Percentiles rank a stretch among this genome's conserved stretches.
Evolutionary conservation across 495 filamentous ascomycete genomes (phyloP).

Genomic region (Neurospora sp.): DNA sequence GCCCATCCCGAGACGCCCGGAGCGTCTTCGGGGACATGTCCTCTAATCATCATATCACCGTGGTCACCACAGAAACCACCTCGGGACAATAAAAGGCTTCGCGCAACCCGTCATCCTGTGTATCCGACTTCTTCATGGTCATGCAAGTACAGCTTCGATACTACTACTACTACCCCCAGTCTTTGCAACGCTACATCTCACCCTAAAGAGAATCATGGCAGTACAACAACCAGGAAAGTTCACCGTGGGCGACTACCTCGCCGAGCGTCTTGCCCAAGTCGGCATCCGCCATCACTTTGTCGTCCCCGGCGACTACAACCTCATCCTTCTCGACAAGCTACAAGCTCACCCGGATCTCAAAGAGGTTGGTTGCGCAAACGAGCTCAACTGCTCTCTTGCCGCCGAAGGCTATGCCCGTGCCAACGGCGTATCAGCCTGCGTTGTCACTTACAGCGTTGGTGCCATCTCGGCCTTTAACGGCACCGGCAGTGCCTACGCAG

Average conservation of each 20-base stretch:
- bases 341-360: conserved; percentile 47
- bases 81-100: not conserved
- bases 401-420: conserved; percentile 68
- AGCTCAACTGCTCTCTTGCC: conserved; percentile 67
- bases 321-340: conserved; percentile 55
- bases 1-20: not conserved
- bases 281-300: conserved; percentile 54
- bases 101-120: not conserved
- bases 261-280: conserved; percentile 56
- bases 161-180: not conserved
- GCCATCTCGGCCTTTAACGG: conserved; percentile 64
- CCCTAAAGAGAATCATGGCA: not conserved
- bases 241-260: conserved; percentile 49
- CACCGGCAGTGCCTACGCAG: conserved; percentile 57
- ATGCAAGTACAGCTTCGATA: not conserved
- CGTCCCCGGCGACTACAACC: conserved; percentile 64
- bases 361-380: conserved; percentile 61
- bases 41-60: not conserved
- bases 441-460: conserved; percentile 70
- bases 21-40: not conserved
- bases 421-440: conserved; percentile 56
- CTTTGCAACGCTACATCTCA: not conserved
- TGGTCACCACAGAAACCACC: not conserved
- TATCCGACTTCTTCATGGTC: not conserved
- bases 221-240: conserved; percentile 2